phyloP scores from a whole-genome alignment of 2,329 filamentous ascomycete species.

The Neofusicoccum laricinum region DNA sequence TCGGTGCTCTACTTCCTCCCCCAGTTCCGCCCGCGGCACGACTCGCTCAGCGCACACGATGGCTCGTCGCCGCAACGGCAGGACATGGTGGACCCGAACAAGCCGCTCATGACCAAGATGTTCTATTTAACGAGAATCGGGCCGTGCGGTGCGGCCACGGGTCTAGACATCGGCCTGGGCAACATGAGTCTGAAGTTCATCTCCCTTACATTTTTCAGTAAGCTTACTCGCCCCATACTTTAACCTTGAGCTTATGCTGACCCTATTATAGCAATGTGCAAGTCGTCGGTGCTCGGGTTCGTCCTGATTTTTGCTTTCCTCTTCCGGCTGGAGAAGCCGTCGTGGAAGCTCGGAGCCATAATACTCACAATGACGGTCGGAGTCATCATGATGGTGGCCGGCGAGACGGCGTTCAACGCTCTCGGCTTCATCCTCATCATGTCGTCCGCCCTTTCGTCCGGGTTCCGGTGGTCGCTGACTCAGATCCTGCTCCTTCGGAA shows the following conservation, averaged over 20 bases:
- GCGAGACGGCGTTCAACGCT: slow-evolving; percentile 84
- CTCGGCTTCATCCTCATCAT: slow-evolving; percentile 91
- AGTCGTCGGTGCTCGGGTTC: slow-evolving; percentile 93
- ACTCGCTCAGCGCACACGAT: slow-evolving; percentile 34
- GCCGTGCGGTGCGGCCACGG: slow-evolving; percentile 88
- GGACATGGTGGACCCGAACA: slow-evolving; percentile 41
- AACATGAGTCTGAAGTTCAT: slow-evolving; percentile 97
- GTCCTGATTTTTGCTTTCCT: slow-evolving; percentile 93
- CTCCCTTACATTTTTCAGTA: slow-evolving; percentile 88
- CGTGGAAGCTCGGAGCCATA: slow-evolving; percentile 78
- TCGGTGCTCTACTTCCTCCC: slow-evolving; percentile 80
- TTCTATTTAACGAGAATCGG: slow-evolving; percentile 92
- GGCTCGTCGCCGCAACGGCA: slow-evolving; percentile 21
- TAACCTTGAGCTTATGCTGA: slow-evolving; percentile 9
- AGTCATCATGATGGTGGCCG: slow-evolving; percentile 97
- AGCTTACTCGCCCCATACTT: slow-evolving; percentile 25
- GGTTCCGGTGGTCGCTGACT: slow-evolving; percentile 97
- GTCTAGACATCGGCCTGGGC: slow-evolving; percentile 90
- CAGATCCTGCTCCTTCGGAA: slow-evolving; percentile 93
- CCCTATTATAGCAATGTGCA: slow-evolving; percentile 72
- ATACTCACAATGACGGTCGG: slow-evolving; percentile 90
- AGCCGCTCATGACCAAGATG: slow-evolving; percentile 73
- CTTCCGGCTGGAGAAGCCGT: slow-evolving; percentile 86
- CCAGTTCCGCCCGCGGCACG: slow-evolving; percentile 68
- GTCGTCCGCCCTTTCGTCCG: slow-evolving; percentile 88